Percentiles rank a stretch among this genome's conserved stretches.
These are phyloP conservation scores for Theobroma cacao DNA, from an alignment of 345 rosid species.

Conservation along the genomic window DNA sequence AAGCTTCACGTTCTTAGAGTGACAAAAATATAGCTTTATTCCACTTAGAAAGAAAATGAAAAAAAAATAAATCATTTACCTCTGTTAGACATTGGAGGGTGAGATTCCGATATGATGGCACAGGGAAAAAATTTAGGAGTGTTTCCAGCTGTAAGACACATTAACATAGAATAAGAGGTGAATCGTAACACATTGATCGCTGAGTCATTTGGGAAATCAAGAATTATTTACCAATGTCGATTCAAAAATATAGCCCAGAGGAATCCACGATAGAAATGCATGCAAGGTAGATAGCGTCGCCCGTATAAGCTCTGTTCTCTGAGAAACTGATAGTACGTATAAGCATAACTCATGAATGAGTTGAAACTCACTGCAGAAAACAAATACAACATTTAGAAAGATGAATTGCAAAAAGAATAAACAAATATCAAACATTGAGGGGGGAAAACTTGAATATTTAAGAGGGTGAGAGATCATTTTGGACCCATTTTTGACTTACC, in stretches of 20 bases:
- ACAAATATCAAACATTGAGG: background rate
- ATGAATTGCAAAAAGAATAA: background rate
- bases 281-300: constrained; percentile 95
- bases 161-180: background rate
- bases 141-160: constrained; percentile 75
- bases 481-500: background rate
- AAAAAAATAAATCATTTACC: constrained; percentile 38
- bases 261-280: constrained; percentile 99
- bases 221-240: constrained; percentile 70
- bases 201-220: constrained; percentile 8
- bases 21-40: constrained; percentile 4
- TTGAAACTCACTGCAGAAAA: constrained; percentile 83
- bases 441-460: background rate
- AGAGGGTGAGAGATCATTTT: background rate
- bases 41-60: background rate
- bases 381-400: constrained; percentile 17
- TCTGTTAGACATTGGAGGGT: constrained; percentile 95
- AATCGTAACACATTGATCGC: background rate
- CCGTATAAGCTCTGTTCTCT: constrained; percentile 89
- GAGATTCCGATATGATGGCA: constrained; percentile 83
- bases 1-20: background rate
- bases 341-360: constrained; percentile 98
- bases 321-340: constrained; percentile 93
- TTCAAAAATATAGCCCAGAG: constrained; percentile 98
- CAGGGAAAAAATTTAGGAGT: constrained; percentile 80